Base-by-base conservation (phyloP, 108 stramenopile genomes). In the Cyclostephanos invisitatus region DNA sequence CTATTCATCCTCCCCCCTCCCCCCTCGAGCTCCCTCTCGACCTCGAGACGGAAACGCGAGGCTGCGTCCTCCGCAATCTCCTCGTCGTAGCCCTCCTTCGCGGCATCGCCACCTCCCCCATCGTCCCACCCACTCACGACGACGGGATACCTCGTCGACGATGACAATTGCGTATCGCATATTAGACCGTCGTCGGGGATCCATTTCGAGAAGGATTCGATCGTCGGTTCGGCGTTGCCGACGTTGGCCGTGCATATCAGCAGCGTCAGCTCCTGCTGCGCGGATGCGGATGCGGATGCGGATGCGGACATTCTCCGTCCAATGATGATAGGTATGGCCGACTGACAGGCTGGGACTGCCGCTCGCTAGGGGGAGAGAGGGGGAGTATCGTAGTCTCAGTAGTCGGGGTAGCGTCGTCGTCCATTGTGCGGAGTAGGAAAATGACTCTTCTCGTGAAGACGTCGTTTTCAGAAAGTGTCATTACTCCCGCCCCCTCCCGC, bases 181-280 rank as follows among this genome's bases (percentile, higher is more conserved):
- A 69, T 58, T 32, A 20, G 50, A 18, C 82, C 82, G 54, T 83
- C 70, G 22, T 70, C 0, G 57, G 82, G 82, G 24, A 83, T 55
- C 82, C 82, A 83, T n/a, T 29, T 62, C 2, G 18, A 51, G 38
- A 83, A 80, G 10, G 78, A 83, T 40, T 62, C 54, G 25, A 46
- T 15, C 2, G 82, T 83, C 8, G 82, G 82, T 51, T 77, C 78
- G 27, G 77, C 78, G 35, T 83, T 83, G 61, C 82, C 82, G 22
- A 83, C 60, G 62, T 80, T 80, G 65, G 72, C 72, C 54, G 49
- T 67, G 59, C 78, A 73, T 2, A 80, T 37, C 0, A 80, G 62
- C 0, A 80, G 27, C 58, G 56, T 38, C 21, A 74, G 28, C 10
- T n/a, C n/a, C n/a, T n/a, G n/a, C n/a, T n/a, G n/a, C n/a, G n/a